Evolutionary conservation across 306 rosid species (phyloP).

Genomic region (Boehmeria nivea): DNA sequence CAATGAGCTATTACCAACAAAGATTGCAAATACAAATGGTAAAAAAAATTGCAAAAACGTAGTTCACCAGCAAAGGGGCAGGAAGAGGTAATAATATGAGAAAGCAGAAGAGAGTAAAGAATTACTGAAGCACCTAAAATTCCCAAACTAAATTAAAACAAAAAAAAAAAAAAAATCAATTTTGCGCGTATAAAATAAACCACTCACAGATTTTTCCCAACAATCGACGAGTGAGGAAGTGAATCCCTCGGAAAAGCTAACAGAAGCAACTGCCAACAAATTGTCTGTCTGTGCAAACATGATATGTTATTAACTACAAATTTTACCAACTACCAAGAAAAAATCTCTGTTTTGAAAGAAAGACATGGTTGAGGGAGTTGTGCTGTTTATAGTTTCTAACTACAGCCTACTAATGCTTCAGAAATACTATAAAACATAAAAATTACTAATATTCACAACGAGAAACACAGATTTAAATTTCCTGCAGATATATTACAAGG

Average conservation of each 20-base stretch:
- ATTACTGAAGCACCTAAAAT: neutral
- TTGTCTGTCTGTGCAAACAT: conserved; percentile 64
- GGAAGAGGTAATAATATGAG: too few relatives aligned
- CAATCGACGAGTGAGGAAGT: conserved; percentile 50
- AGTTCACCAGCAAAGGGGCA: too few relatives aligned
- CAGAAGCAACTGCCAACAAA: conserved; percentile 62
- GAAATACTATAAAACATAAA: neutral
- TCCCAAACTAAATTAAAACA: too few relatives aligned
- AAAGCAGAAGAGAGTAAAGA: neutral
- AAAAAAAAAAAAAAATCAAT: too few relatives aligned
- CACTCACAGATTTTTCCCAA: conserved; percentile 69
- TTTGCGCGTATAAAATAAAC: too few relatives aligned
- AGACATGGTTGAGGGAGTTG: neutral
- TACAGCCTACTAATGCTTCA: neutral
- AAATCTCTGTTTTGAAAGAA: neutral
- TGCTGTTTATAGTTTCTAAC: neutral
- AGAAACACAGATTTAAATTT: neutral
- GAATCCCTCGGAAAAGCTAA: conserved; percentile 66
- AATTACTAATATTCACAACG: neutral
- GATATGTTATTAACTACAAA: too few relatives aligned
- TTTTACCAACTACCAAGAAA: neutral
- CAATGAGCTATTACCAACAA: too few relatives aligned
- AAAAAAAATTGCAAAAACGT: too few relatives aligned
- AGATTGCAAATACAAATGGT: too few relatives aligned
- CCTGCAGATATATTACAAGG: neutral